A percentile compares a stretch with the other conserved stretches of the same genome.
Evolutionary conservation across 495 filamentous ascomycete genomes (phyloP).

Genomic region (Neurospora cerealis): DNA sequence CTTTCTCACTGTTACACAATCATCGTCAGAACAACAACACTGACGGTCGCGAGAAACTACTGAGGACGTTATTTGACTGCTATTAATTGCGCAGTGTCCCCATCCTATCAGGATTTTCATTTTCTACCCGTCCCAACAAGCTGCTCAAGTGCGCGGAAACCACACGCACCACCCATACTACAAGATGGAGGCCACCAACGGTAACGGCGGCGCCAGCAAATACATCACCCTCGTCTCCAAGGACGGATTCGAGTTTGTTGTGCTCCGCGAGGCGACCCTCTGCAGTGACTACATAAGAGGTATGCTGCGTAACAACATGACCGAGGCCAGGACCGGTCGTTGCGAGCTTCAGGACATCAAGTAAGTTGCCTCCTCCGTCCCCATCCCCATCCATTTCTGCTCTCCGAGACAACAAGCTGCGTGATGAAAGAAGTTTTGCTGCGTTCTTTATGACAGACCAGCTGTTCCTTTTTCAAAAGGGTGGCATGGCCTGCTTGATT

Average conservation of each 20-base stretch:
- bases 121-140: background rate
- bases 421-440: constrained; percentile 35
- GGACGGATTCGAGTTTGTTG: constrained; percentile 82
- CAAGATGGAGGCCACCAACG: constrained; percentile 14
- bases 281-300: constrained; percentile 67
- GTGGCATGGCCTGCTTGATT: constrained; percentile 33
- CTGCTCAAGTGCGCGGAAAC: background rate
- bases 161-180: background rate
- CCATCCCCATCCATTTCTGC: background rate
- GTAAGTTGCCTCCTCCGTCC: constrained; percentile 35
- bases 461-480: background rate
- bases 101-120: background rate
- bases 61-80: background rate
- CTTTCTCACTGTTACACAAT: background rate
- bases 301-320: constrained; percentile 80
- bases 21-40: background rate
- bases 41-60: background rate
- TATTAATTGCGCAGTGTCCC: background rate
- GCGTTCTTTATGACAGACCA: constrained; percentile 30
- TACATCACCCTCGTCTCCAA: constrained; percentile 81
- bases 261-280: constrained; percentile 66
- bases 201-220: constrained; percentile 27
- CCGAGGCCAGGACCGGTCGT: constrained; percentile 54
- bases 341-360: constrained; percentile 63
- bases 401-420: constrained; percentile 6